phyloP scores from a whole-genome alignment of 1,284 basidiomycete genomes.

The Cryptococcus jaspeensis region DNA sequence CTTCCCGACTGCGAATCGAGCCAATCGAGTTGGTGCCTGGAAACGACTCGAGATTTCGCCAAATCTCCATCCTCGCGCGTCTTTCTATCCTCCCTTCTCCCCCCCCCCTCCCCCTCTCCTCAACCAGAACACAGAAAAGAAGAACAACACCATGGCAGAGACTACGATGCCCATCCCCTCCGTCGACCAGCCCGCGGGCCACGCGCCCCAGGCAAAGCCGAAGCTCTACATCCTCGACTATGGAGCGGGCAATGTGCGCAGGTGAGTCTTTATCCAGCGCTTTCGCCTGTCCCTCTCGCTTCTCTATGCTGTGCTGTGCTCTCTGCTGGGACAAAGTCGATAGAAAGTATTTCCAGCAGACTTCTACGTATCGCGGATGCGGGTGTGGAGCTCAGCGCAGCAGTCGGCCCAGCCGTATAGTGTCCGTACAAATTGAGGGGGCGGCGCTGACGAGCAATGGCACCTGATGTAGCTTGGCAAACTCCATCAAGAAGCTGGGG shows the following conservation, averaged over 20 bases:
- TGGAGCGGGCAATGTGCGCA: slow-evolving; percentile 91
- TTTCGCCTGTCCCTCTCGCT: background rate
- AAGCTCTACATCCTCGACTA: slow-evolving; percentile 87
- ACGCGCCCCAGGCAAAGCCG: slow-evolving; percentile 28
- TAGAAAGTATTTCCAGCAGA: no score
- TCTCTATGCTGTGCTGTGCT: slow-evolving; percentile 1
- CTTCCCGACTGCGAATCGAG: no score
- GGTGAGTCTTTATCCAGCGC: slow-evolving; percentile 45
- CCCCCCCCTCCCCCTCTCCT: background rate
- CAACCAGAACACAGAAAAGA: no score
- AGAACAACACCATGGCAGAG: slow-evolving; percentile 13
- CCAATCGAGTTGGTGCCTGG: no score
- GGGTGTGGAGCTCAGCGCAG: no score
- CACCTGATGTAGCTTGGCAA: slow-evolving; percentile 63
- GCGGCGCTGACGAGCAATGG: background rate
- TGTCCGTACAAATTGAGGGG: background rate
- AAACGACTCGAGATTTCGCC: background rate
- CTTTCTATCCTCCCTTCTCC: background rate
- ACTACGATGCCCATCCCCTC: slow-evolving; percentile 30
- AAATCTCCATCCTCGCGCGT: background rate
- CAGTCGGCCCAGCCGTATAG: no score
- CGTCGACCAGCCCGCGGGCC: slow-evolving; percentile 31
- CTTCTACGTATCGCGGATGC: no score
- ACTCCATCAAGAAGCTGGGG: slow-evolving; percentile 84
- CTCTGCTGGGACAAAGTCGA: no score